Base-by-base conservation (phyloP, 1,139 yeast species). In the Hyphopichia fennica region DNA sequence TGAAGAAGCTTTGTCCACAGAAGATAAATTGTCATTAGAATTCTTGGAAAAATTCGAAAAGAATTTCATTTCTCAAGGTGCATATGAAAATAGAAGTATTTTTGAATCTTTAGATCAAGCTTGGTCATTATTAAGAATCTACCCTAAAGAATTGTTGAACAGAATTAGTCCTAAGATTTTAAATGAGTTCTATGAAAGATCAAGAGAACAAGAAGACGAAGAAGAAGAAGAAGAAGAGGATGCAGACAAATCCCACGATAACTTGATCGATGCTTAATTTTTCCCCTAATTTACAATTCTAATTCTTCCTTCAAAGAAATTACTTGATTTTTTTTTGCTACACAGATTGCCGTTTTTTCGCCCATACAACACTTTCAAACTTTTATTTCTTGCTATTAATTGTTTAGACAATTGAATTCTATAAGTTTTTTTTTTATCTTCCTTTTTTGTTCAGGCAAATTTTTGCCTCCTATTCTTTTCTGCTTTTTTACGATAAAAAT, bases 141-240 rank as follows among this genome's bases (percentile, higher is more conserved):
- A 93, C 77, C 99, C 99, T 63, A 93, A 91, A 82, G 98, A 93
- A 72, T 79, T 93, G 85, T 85, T 93, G 67, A 95, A 93, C 77
- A 90, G 99, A 82, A 89, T 93, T 62, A 89, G 96, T 49, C 98
- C 98, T 66, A 93, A 93, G 83, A 90, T 93, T 56, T 77, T 93
- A 63, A 84, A 82, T 53, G 99, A 91, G 69, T 93, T 91, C 69
- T 93, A 93, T 68, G 97, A 91, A 58, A 84, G 97, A 67, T 85
- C 86, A 43, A 81, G 89, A 63, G 75, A 69, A 44, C 72, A 69
- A 54, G 84, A 80, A 39, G 77, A 68, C 35, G 81, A 72, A 32
- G 87, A 79, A 34, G 85, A 81, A 33, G 79, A 74, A 30, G 79
- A 73, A 25, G 72, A 61, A 38, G 68, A 63, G 44, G 67, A 65